A percentile compares a stretch with the other conserved stretches of the same genome.
Conservation (phyloP, 2,329 filamentous ascomycete species). For the Domatiomyces globalis region DNA sequence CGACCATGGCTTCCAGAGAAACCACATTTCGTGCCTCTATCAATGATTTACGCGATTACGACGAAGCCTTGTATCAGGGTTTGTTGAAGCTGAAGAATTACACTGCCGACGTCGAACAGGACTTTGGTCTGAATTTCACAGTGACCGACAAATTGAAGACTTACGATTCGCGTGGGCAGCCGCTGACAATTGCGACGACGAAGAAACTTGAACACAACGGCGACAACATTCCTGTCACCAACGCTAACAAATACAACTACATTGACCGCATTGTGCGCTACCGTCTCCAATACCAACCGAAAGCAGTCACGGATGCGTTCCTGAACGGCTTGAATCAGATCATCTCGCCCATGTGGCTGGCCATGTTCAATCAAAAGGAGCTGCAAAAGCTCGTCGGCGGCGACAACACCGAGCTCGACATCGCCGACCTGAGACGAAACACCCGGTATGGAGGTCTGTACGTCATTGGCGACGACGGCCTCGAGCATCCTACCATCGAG, state of each 20-base stretch:
- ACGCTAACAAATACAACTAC: conserved; percentile 86
- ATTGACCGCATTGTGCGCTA: conserved; percentile 84
- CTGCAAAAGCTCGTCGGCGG: conserved; percentile 87
- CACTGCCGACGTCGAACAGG: conserved; percentile 49
- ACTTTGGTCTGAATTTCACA: conserved; percentile 76
- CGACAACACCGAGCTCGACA: conserved; percentile 69
- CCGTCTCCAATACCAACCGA: conserved; percentile 66
- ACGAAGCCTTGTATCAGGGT: conserved; percentile 80
- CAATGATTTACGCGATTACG: conserved; percentile 84
- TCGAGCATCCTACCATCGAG: conserved; percentile 72
- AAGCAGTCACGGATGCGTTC: conserved; percentile 73
- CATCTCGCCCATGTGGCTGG: conserved; percentile 83
- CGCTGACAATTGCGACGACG: conserved; percentile 47
- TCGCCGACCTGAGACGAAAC: conserved; percentile 70
- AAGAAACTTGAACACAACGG: conserved; percentile 65
- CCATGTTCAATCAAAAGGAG: conserved; percentile 96
- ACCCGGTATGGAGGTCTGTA: conserved; percentile 84
- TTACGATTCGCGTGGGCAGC: conserved; percentile 22
- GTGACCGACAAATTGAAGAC: conserved; percentile 52
- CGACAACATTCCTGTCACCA: conserved; percentile 65
- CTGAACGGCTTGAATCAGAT: conserved; percentile 73
- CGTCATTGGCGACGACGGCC: conserved; percentile 69
- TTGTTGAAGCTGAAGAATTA: conserved; percentile 38
- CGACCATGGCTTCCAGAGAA: conserved; percentile 48
- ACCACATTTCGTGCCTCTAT: conserved; percentile 75